Evolutionary conservation across 441 rosid genomes (phyloP).

Genomic region (Kokia cookei): DNA sequence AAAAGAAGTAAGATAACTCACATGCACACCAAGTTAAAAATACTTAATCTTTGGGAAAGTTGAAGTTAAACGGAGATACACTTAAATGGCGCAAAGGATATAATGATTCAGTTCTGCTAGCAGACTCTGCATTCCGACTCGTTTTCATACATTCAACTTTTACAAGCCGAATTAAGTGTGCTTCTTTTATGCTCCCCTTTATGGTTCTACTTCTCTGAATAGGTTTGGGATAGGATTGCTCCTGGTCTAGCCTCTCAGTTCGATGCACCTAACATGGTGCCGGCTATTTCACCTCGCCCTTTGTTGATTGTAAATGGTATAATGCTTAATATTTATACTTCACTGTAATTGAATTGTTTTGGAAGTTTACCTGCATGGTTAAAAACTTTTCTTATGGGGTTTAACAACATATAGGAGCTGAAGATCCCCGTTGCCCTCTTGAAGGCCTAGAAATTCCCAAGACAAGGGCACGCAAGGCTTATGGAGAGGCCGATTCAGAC

Average conservation of each 20-base stretch:
- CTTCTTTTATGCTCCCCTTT: neutral
- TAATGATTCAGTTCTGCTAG: neutral
- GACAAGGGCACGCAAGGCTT: constrained; percentile 40
- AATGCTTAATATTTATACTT: neutral
- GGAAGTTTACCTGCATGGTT: neutral
- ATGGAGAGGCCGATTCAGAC: constrained; percentile 28
- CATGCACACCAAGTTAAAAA: neutral
- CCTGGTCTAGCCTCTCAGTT: constrained; percentile 78
- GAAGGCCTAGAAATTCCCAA: constrained; percentile 56
- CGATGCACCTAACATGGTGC: constrained; percentile 70
- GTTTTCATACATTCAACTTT: neutral
- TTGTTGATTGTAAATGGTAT: constrained; percentile 71
- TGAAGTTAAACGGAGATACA: neutral
- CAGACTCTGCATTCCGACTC: neutral
- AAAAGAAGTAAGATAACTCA: neutral
- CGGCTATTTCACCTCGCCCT: constrained; percentile 72
- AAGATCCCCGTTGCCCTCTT: constrained; percentile 82
- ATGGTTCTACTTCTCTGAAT: constrained; percentile 12
- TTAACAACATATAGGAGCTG: constrained; percentile 36
- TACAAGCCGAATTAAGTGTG: neutral
- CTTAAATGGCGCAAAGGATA: neutral
- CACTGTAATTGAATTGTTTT: neutral
- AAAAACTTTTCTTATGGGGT: neutral
- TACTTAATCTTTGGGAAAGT: neutral
- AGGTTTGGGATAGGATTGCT: constrained; percentile 97